phyloP scores from a whole-genome alignment of 306 rosid species.

The Quillaja saponaria region DNA sequence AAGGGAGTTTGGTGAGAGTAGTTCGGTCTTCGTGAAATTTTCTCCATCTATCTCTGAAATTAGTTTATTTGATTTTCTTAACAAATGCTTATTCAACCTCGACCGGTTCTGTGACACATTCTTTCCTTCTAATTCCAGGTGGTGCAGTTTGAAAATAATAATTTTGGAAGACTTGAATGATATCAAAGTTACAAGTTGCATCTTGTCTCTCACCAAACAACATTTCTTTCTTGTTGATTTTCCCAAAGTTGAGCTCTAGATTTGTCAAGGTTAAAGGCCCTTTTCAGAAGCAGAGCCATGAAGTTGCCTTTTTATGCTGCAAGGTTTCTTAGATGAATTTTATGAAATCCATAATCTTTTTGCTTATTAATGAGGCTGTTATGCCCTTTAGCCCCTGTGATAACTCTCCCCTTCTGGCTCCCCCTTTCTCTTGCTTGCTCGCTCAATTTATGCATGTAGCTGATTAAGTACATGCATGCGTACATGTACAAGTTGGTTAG shows the following conservation, averaged over 20 bases:
- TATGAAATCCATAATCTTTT: slow-evolving; percentile 40
- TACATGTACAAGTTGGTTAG: slow-evolving; percentile 34
- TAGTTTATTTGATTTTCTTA: slow-evolving; percentile 21
- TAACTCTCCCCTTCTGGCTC: background rate
- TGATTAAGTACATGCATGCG: slow-evolving; percentile 9
- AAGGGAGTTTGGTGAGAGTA: slow-evolving; percentile 61
- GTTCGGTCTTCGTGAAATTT: slow-evolving; percentile 21
- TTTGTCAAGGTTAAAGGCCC: slow-evolving; percentile 37
- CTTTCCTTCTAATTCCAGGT: slow-evolving; percentile 41
- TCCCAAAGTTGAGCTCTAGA: slow-evolving; percentile 38
- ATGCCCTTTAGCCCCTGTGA: slow-evolving; percentile 12
- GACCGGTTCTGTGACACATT: slow-evolving; percentile 34
- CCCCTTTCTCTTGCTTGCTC: slow-evolving; percentile 18
- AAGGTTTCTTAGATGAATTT: slow-evolving; percentile 36
- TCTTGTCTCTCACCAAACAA: slow-evolving; percentile 32
- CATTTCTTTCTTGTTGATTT: slow-evolving; percentile 18
- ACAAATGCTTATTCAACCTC: slow-evolving; percentile 26
- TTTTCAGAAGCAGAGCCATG: slow-evolving; percentile 39
- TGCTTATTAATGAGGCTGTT: slow-evolving; percentile 25
- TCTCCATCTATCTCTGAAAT: background rate
- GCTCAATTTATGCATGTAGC: slow-evolving; percentile 7
- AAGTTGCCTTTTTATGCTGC: slow-evolving; percentile 37
- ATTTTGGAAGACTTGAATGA: slow-evolving; percentile 18
- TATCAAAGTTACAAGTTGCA: slow-evolving; percentile 24
- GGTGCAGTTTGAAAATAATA: slow-evolving; percentile 44